Evolutionary conservation across 495 filamentous ascomycete species (phyloP).

Genomic region (Lepraria neglecta): DNA sequence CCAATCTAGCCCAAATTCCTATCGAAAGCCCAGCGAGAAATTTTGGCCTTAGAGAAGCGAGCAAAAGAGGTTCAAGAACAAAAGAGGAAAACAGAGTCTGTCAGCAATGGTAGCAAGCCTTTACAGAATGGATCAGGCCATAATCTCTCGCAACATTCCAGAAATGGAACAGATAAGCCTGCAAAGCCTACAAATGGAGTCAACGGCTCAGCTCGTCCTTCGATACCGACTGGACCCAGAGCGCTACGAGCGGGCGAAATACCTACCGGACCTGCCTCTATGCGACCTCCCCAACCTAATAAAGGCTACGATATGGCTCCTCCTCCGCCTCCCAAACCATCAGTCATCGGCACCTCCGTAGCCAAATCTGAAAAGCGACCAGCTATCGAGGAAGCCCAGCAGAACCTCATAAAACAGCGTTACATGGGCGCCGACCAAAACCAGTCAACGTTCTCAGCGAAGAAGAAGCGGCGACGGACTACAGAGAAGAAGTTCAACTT

Average conservation of each 20-base stretch:
- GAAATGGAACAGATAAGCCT: constrained; percentile 18
- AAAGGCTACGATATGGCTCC: constrained; percentile 51
- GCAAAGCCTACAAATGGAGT: constrained; percentile 23
- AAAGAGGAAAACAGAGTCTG: constrained; percentile 50
- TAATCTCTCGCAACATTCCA: constrained; percentile 11
- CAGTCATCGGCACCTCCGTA: constrained; percentile 33
- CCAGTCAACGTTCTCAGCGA: constrained; percentile 83
- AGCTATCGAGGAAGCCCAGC: constrained; percentile 67
- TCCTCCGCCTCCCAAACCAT: constrained; percentile 44
- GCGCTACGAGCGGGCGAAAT: constrained; percentile 56
- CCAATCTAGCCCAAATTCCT: constrained; percentile 77
- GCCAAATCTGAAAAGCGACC: constrained; percentile 45
- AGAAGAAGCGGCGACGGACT: constrained; percentile 91
- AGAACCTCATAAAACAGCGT: constrained; percentile 66
- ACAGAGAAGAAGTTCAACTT: constrained; percentile 99
- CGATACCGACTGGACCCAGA: constrained; percentile 72
- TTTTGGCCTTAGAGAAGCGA: constrained; percentile 76
- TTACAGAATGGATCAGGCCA: constrained; percentile 34
- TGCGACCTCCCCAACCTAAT: constrained; percentile 42
- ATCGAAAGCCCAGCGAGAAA: constrained; percentile 82
- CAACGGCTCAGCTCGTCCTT: constrained; percentile 30
- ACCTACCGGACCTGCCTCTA: constrained; percentile 49
- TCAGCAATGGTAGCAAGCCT: constrained; percentile 31
- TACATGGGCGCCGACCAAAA: constrained; percentile 93
- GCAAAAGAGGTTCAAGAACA: constrained; percentile 75